phyloP scores from a whole-genome alignment of 176 grass and related monocot genomes.

The Chrysopogon serrulatus region DNA sequence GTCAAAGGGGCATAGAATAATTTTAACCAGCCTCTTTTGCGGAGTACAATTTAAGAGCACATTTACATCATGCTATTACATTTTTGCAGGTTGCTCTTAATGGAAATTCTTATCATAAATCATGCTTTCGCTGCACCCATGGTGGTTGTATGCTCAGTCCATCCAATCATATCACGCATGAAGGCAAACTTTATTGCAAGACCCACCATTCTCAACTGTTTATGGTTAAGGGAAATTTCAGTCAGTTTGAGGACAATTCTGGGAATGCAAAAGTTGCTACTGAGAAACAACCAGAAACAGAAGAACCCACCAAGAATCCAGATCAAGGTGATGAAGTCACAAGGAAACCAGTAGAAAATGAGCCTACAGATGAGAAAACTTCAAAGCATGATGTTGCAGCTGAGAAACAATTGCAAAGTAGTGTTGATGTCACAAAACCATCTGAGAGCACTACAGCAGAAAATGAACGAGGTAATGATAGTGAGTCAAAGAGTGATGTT shows the following conservation, averaged over 20 bases:
- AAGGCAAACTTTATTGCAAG: constrained; percentile 92
- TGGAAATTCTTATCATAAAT: constrained; percentile 80
- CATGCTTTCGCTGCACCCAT: constrained; percentile 88
- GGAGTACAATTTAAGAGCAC: not conserved
- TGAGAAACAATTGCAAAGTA: constrained; percentile 22
- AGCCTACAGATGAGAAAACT: constrained; percentile 10
- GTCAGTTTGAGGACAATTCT: constrained; percentile 61
- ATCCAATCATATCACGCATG: constrained; percentile 78
- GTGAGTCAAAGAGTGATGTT: constrained; percentile 20
- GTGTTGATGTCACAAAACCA: constrained; percentile 17
- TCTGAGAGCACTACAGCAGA: constrained; percentile 26
- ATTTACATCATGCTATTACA: not conserved
- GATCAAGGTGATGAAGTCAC: constrained; percentile 31
- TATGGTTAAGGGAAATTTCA: constrained; percentile 91
- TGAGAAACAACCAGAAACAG: constrained; percentile 32
- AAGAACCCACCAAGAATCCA: not conserved
- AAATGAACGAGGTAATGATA: constrained; percentile 7
- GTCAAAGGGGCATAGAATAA: not conserved
- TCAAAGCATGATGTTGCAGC: constrained; percentile 17
- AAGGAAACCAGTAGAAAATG: constrained; percentile 30
- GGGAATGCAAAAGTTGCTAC: constrained; percentile 30
- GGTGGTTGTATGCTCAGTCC: constrained; percentile 81
- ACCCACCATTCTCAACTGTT: constrained; percentile 91
- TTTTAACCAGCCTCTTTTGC: not conserved
- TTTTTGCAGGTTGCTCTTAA: constrained; percentile 65